Percentiles rank a stretch among this genome's conserved stretches.
Evolutionary conservation across 176 grass and related monocot species (phyloP).

Genomic region (Avena eriantha): DNA sequence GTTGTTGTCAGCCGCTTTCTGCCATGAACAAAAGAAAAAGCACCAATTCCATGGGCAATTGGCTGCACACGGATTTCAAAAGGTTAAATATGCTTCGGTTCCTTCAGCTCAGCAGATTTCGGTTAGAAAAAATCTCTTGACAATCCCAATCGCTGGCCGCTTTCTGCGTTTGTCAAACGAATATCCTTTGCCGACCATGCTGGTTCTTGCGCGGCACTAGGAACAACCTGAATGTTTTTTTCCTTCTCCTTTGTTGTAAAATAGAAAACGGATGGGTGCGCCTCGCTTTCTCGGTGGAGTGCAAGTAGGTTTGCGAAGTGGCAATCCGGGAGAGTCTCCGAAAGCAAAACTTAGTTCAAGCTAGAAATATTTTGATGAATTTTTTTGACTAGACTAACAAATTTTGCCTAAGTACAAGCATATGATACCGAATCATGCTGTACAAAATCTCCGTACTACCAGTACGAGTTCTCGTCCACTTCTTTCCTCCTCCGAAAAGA

Average conservation of each 20-base stretch:
- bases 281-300: conserved; percentile 7
- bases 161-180: conserved; percentile 6
- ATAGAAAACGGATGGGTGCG: not conserved
- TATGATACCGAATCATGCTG: not conserved
- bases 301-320: too few relatives aligned
- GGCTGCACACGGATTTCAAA: conserved; percentile 23
- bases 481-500: too few relatives aligned
- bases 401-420: too few relatives aligned
- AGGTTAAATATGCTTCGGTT: not conserved
- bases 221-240: conserved; percentile 13
- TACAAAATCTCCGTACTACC: not conserved
- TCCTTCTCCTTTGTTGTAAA: not conserved
- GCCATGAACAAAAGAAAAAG: not conserved
- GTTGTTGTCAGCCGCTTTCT: not conserved
- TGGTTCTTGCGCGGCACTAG: conserved; percentile 9
- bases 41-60: not conserved
- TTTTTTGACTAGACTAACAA: too few relatives aligned
- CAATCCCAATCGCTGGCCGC: not conserved
- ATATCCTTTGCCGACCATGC: not conserved
- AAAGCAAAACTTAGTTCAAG: too few relatives aligned
- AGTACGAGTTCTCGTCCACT: not conserved
- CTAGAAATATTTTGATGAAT: too few relatives aligned
- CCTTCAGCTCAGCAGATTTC: conserved; percentile 11
- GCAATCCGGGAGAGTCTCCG: too few relatives aligned
- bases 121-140: not conserved